phyloP scores from a whole-genome alignment of 163 green algal species.

The Trebouxia gelatinosa region DNA sequence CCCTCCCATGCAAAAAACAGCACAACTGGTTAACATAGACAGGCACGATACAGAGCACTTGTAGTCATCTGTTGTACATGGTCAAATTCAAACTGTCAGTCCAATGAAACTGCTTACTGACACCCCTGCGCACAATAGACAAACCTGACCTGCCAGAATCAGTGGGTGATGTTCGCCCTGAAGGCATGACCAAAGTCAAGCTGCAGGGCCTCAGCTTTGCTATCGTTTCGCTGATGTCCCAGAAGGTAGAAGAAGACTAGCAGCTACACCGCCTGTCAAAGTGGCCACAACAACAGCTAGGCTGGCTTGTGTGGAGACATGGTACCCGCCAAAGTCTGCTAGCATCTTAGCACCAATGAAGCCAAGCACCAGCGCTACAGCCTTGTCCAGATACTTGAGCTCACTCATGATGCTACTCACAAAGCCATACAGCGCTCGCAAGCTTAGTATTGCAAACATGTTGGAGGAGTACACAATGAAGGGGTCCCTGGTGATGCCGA shows the following conservation, averaged over 20 bases:
- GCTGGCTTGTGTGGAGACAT: slow-evolving; percentile 73
- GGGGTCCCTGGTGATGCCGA: slow-evolving; percentile 91
- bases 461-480: slow-evolving; percentile 94
- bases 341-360: slow-evolving; percentile 93
- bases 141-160: too few relatives aligned
- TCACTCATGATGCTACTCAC: slow-evolving; percentile 62
- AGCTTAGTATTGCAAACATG: slow-evolving; percentile 85
- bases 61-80: too few relatives aligned
- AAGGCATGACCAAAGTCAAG: too few relatives aligned
- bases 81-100: too few relatives aligned
- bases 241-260: slow-evolving; percentile 54
- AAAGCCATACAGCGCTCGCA: slow-evolving; percentile 84
- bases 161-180: too few relatives aligned
- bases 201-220: too few relatives aligned
- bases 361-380: slow-evolving; percentile 82
- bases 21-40: too few relatives aligned
- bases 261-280: slow-evolving; percentile 59
- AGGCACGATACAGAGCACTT: too few relatives aligned
- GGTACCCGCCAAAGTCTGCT: slow-evolving; percentile 66
- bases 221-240: too few relatives aligned
- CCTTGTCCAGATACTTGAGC: slow-evolving; percentile 81
- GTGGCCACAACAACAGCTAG: slow-evolving; percentile 67
- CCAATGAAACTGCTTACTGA: too few relatives aligned
- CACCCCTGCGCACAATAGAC: too few relatives aligned
- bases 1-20: too few relatives aligned